phyloP scores from a whole-genome alignment of 2,329 filamentous ascomycete species.

The Aspergillus amoenus region DNA sequence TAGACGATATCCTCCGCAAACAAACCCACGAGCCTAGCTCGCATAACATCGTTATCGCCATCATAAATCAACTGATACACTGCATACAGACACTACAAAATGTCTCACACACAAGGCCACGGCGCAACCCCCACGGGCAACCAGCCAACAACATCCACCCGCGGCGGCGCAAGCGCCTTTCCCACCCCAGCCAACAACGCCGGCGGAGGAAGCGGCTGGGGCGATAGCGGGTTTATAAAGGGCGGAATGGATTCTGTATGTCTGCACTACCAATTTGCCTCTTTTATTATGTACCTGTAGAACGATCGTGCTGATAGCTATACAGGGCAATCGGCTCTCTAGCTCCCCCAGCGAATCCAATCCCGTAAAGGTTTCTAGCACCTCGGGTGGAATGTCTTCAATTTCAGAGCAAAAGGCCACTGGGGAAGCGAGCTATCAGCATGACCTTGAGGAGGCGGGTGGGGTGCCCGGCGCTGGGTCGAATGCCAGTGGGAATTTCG shows the following conservation, averaged over 20 bases:
- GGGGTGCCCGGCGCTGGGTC: not conserved
- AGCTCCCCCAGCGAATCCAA: not conserved
- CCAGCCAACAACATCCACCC: conserved; percentile 13
- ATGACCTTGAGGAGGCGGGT: not conserved
- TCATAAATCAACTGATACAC: not conserved
- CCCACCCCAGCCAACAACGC: conserved; percentile 33
- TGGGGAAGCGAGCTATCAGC: not conserved
- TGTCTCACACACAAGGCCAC: not conserved
- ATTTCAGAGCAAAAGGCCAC: not conserved
- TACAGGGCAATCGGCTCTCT: not conserved
- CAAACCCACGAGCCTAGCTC: not conserved
- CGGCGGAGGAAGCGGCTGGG: conserved; percentile 22
- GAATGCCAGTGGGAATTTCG: not conserved
- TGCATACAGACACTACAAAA: not conserved
- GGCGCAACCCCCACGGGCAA: conserved; percentile 2
- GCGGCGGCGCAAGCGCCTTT: conserved; percentile 24
- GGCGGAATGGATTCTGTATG: conserved; percentile 16
- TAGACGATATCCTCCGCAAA: not conserved
- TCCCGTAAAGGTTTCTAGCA: not conserved
- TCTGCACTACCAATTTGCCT: not conserved
- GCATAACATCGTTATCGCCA: not conserved
- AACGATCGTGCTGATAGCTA: not conserved
- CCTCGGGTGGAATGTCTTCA: not conserved
- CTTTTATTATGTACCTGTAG: not conserved
- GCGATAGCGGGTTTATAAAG: conserved; percentile 23